A percentile compares a stretch with the other conserved stretches of the same genome.
Evolutionary conservation across 345 rosid species (phyloP).

Genomic region (Citrus cavaleriei): DNA sequence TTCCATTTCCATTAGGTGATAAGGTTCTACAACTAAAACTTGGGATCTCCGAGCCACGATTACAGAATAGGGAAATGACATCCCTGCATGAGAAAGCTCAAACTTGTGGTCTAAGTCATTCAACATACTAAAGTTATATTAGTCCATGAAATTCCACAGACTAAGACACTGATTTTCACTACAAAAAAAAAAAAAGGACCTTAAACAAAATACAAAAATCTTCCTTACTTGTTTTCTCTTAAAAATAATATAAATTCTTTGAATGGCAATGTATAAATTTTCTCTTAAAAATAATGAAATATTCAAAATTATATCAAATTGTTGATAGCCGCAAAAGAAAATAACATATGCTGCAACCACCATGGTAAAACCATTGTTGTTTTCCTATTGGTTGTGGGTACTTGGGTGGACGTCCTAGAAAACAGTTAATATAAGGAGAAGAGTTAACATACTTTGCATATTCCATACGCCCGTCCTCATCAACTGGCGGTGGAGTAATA

Average conservation of each 20-base stretch:
- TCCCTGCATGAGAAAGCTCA: neutral
- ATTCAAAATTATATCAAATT: neutral
- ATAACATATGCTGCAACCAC: neutral
- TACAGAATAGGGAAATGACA: neutral
- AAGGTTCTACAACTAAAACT: neutral
- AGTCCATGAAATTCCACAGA: neutral
- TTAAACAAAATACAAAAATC: neutral
- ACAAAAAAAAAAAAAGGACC: neutral
- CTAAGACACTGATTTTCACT: neutral
- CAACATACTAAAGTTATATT: neutral
- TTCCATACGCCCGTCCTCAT: constrained; percentile 55
- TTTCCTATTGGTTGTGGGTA: neutral
- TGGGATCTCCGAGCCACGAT: neutral
- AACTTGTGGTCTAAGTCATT: too few relatives aligned
- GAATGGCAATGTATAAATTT: too few relatives aligned
- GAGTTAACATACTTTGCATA: constrained; percentile 51
- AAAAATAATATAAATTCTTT: too few relatives aligned
- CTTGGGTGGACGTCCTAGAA: neutral
- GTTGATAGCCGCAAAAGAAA: neutral
- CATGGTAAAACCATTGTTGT: neutral
- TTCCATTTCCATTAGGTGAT: neutral
- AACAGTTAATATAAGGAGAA: neutral
- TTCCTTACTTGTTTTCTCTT: too few relatives aligned
- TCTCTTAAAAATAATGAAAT: too few relatives aligned
- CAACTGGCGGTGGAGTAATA: constrained; percentile 85